Evolutionary conservation across 2,329 filamentous ascomycete species (phyloP), one percentile per base, ranked within the genome.

Genomic region (Diaporthe destruens): DNA sequence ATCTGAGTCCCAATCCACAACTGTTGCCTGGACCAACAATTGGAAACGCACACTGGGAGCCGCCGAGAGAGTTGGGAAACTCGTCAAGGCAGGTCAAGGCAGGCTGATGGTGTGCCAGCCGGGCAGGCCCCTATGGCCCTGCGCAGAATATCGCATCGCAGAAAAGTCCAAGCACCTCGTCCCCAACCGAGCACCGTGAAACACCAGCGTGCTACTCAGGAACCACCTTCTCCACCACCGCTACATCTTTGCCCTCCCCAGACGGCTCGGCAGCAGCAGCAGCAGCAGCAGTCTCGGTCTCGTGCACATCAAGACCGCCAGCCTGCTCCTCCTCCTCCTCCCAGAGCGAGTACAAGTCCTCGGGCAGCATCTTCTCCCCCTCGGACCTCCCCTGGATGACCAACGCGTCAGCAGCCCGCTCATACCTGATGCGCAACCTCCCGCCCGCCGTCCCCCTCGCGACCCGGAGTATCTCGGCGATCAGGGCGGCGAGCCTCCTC

Each of bases 401-500:
- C 1, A 49, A n/a, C 1, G 6, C 7, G 20, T 49, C 44, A 49
- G 20, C 11, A 7, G 3, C 4, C 8, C n/a, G 20, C 8, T 23
- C 20, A 12, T 23, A 49, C 44, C n/a, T 23, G 44, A 49, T 49
- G 2, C 3, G n/a, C 20, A n/a, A 11, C 6, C 44, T 49, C 11
- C 44, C 29, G 29, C 29, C 44, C 20, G 8, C 44, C 3, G 23
- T 49, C 18, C n/a, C 20, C 20, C 44, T n/a, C 44, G 44, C 20
- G 11, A 49, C 8, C 8, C 44, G 44, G 8, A 23, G 8, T 7
- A 49, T 20, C 20, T 49, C 44, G 20, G 20, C 20, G 44, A 49
- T n/a, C 20, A 49, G 44, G 8, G 44, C 44, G 44, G 76, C 80
- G 39, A 85, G 65, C 47, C 72, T 77, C 66, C 66, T 77, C 63